Percentiles rank a stretch among this genome's conserved stretches.
Conservation (phyloP, 2,329 filamentous ascomycete species). For the Fusarium bulbicola region DNA sequence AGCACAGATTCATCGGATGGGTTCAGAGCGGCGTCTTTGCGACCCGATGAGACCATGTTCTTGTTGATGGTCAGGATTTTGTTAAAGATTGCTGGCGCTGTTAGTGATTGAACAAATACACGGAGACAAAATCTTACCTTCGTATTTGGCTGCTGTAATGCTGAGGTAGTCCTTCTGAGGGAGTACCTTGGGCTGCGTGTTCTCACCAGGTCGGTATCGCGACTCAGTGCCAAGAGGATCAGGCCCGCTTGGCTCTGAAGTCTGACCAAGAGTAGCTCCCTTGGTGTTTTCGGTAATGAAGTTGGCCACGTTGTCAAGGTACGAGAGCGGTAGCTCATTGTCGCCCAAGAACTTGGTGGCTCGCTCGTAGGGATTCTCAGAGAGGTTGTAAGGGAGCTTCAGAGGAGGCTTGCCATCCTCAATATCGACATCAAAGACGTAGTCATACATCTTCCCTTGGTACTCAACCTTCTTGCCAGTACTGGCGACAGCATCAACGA, state of each 20-base stretch:
- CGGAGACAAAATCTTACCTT: conserved; percentile 49
- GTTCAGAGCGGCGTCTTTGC: conserved; percentile 79
- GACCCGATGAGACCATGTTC: conserved; percentile 73
- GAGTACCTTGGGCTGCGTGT: conserved; percentile 65
- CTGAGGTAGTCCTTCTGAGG: conserved; percentile 83
- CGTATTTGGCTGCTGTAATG: conserved; percentile 78
- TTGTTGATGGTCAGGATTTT: conserved; percentile 81
- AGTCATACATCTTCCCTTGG: conserved; percentile 90
- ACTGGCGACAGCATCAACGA: conserved; percentile 88
- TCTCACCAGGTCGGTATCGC: conserved; percentile 76
- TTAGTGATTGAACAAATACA: background rate
- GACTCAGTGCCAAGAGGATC: conserved; percentile 84
- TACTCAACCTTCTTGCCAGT: conserved; percentile 80
- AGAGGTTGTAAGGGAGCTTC: conserved; percentile 93
- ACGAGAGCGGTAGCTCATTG: conserved; percentile 86
- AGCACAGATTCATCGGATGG: conserved; percentile 74
- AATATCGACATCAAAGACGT: conserved; percentile 95
- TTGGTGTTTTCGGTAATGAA: conserved; percentile 93
- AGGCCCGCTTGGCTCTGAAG: conserved; percentile 59
- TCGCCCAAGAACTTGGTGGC: conserved; percentile 90
- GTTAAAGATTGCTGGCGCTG: conserved; percentile 69
- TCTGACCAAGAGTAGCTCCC: conserved; percentile 81
- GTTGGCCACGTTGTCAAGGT: conserved; percentile 90
- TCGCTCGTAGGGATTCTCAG: conserved; percentile 90
- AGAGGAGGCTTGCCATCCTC: conserved; percentile 92